Base-by-base conservation (phyloP, 192 early-diverging fungal genomes). In the Diversispora eburnea region DNA sequence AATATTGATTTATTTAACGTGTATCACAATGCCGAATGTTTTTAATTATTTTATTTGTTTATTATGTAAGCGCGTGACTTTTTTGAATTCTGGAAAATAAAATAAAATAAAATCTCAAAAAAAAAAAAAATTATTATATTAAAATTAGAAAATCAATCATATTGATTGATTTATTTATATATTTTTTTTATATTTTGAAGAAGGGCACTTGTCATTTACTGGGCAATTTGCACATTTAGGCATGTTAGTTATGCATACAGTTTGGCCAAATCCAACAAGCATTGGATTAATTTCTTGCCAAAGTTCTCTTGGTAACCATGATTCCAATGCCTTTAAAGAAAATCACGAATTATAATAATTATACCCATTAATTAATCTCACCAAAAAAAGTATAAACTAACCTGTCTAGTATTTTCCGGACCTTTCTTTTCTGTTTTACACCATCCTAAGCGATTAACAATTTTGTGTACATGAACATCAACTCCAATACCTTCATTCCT, bases 381-480 rank as follows among this genome's bases (percentile, higher is more conserved):
- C 8, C n/a, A n/a, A 45, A 52, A 43, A 1, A 7, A 57, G 25
- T 68, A 54, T 19, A 55, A 4, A 13, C 66, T 70, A 76, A 84
- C 87, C 72, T 84, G 81, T 39, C 95, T 78, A 8, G 95, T 96
- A 3, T 82, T 87, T 76, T 97, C 96, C 9, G 96, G 94, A 22
- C 87, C 86, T 54, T 86, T 85, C 10, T 88, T 84, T 55, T 84
- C 85, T 6, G 90, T 91, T 22, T 85, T 84, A 17, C 91, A 87
- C 95, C 95, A 98, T 17, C 93, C 94, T 17, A 98, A 81, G 6
- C 94, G 82, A 69, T 97, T 94, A 20, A 87, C 61, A 52, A 98
- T 97, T 55, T 95, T 86, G 82, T 96, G 92, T 10, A 98, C 95
- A 80, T 98, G 97, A 0, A 92, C 92, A 78, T 98, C 95, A 13